A percentile compares a stretch with the other conserved stretches of the same genome.
Evolutionary conservation across 139 green algal genomes (phyloP).

Genomic region (Chlamydomonas incerta): DNA sequence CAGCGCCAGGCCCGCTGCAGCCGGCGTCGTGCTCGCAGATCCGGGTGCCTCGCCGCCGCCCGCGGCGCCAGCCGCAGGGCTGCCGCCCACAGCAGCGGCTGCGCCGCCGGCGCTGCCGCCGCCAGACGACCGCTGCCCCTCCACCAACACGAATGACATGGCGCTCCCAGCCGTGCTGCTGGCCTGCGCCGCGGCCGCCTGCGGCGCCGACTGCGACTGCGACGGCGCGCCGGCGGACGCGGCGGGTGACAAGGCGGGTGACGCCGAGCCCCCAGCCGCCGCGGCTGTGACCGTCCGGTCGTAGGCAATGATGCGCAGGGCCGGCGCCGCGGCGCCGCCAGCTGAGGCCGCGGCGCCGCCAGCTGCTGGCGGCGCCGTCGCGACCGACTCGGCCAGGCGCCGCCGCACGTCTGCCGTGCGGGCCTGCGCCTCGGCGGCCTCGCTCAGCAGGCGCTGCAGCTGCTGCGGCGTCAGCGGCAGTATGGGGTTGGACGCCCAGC

Average conservation of each 20-base stretch:
- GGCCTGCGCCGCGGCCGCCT: not conserved
- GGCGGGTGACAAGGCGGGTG: not conserved
- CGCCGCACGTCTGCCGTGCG: not conserved
- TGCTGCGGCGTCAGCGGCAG: not conserved
- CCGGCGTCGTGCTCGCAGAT: too few relatives aligned
- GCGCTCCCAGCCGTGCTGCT: not conserved
- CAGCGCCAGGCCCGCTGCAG: not conserved
- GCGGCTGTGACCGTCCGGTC: too few relatives aligned
- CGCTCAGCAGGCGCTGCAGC: not conserved
- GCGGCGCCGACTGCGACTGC: too few relatives aligned
- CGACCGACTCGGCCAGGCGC: not conserved
- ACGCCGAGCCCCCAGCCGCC: too few relatives aligned
- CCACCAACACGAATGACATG: slow-evolving; percentile 7
- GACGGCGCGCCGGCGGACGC: not conserved
- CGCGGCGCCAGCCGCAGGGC: too few relatives aligned
- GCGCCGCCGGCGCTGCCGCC: not conserved
- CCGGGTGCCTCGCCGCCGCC: not conserved
- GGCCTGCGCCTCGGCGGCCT: not conserved
- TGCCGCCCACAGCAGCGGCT: not conserved
- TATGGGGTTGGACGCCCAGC: too few relatives aligned
- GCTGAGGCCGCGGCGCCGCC: not conserved
- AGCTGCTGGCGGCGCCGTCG: not conserved
- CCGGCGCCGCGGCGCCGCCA: too few relatives aligned
- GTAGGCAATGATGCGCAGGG: too few relatives aligned
- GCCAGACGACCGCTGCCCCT: not conserved